phyloP scores from a whole-genome alignment of 1,284 basidiomycete genomes.

The Heterobasidion occidentale region DNA sequence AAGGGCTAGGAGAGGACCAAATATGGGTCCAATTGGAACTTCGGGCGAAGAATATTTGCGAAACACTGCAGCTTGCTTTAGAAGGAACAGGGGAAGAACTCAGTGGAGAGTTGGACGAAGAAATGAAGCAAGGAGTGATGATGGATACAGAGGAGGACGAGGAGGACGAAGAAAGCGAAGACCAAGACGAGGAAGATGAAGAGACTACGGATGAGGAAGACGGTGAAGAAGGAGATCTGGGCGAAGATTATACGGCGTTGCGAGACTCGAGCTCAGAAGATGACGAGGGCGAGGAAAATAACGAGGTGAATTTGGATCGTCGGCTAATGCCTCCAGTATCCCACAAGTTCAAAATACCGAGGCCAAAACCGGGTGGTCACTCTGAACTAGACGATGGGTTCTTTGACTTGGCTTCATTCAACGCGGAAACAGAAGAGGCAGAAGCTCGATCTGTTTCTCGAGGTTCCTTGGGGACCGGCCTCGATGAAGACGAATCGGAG shows the following conservation, averaged over 20 bases:
- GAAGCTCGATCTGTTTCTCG: conserved; percentile 62
- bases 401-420: conserved; percentile 88
- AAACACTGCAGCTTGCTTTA: conserved; percentile 51
- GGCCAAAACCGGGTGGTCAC: conserved; percentile 21
- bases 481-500: conserved; percentile 44
- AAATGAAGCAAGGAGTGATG: conserved; percentile 10
- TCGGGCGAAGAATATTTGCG: conserved; percentile 57
- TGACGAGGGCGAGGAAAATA: conserved; percentile 13
- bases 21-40: conserved; percentile 92
- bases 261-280: conserved; percentile 1
- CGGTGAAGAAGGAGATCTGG: conserved; percentile 26
- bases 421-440: conserved; percentile 76
- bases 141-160: conserved; percentile 15
- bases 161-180: conserved; percentile 27
- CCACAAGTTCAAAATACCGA: background rate
- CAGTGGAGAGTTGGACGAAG: conserved; percentile 16
- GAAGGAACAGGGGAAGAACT: conserved; percentile 32
- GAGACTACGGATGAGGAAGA: conserved; percentile 24
- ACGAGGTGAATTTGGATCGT: background rate
- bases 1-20: conserved; percentile 85
- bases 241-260: conserved; percentile 19
- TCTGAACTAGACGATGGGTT: conserved; percentile 87
- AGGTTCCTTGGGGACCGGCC: conserved; percentile 52
- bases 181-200: conserved; percentile 25
- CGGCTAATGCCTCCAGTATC: background rate